A percentile compares a stretch with the other conserved stretches of the same genome.
phyloP scores from a whole-genome alignment of 352 stramenopile species.

The Blastocystis hominis region DNA sequence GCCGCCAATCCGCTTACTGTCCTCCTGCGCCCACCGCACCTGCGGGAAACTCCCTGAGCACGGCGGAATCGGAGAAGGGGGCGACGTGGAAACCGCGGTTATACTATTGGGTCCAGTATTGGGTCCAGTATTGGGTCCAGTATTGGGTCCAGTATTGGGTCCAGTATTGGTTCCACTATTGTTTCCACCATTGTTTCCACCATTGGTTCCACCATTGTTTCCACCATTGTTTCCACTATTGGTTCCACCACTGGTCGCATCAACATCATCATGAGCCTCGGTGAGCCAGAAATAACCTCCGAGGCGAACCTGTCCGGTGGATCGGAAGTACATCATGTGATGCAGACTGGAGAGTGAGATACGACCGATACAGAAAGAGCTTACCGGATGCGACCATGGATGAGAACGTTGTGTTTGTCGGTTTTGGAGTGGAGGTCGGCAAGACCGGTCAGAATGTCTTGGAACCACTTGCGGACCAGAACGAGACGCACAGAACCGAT shows the following conservation, averaged over 20 bases:
- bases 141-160: too few relatives aligned
- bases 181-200: too few relatives aligned
- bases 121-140: too few relatives aligned
- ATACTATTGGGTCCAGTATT: too few relatives aligned
- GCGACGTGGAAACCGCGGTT: too few relatives aligned
- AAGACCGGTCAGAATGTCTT: slow-evolving; percentile 12
- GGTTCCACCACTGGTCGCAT: too few relatives aligned
- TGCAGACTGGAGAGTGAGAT: not conserved
- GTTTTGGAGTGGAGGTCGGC: slow-evolving; percentile 18
- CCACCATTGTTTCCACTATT: too few relatives aligned
- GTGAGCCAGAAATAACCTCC: slow-evolving; percentile 53
- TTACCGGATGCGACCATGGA: slow-evolving; percentile 37
- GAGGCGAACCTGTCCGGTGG: slow-evolving; percentile 20
- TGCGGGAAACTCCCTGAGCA: not conserved
- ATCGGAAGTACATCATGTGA: slow-evolving; percentile 5
- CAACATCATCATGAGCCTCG: not conserved
- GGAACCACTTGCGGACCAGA: slow-evolving; percentile 16
- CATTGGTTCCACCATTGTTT: too few relatives aligned
- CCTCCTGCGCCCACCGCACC: slow-evolving; percentile 28
- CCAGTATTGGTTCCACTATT: too few relatives aligned
- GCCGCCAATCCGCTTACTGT: not conserved
- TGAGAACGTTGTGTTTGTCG: not conserved
- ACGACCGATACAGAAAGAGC: not conserved
- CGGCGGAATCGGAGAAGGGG: too few relatives aligned
- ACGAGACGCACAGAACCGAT: slow-evolving; percentile 24